Base-by-base conservation (phyloP, 768 basidiomycete species). In the Russula compacta region DNA sequence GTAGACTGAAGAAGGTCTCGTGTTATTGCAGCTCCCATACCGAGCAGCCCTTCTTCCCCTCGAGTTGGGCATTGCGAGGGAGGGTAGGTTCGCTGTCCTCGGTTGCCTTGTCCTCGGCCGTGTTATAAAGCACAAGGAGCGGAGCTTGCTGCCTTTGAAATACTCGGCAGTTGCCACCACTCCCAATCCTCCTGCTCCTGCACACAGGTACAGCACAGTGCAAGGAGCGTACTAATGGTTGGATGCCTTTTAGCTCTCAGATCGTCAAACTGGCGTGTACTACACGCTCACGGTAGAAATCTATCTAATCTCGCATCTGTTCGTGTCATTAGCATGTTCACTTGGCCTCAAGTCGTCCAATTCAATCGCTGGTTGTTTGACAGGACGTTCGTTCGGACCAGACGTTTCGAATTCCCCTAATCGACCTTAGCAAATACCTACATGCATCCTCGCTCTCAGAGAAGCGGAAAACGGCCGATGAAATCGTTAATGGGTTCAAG, bases 401-500 rank as follows among this genome's bases (percentile, higher is more conserved):
- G 40, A 73, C 73, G 6, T 85, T 87, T 68, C 75, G 74, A 38
- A 66, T 66, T 53, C 92, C 92, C 32, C 74, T 92, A 33, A 82
- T 93, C 67, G 83, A 92, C 75, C 92, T 94, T 66, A 76, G 81
- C 66, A 83, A 81, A 58, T 91, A 86, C 69, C 78, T 80, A 57
- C 68, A 74, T 21, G 77, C 83, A 1, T 68, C 73, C n/a, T 78
- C 82, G 0, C 53, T 68, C 1, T 72, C 75, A 14, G 84, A 88
- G 67, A 87, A 83, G 73, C 78, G 80, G 60, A 69, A 76, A 6
- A 80, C 83, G 0, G 89, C 92, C 3, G 74, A 80, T 48, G 79
- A 84, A 64, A 79, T 94, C 39, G 88, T 88, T 39, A 78, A 79
- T 42, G 92, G 87, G 0, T 89, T 91, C 76, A 91, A 85, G 67